Evolutionary conservation across 2,329 filamentous ascomycete species (phyloP).

Genomic region (Clonostachys chloroleuca): DNA sequence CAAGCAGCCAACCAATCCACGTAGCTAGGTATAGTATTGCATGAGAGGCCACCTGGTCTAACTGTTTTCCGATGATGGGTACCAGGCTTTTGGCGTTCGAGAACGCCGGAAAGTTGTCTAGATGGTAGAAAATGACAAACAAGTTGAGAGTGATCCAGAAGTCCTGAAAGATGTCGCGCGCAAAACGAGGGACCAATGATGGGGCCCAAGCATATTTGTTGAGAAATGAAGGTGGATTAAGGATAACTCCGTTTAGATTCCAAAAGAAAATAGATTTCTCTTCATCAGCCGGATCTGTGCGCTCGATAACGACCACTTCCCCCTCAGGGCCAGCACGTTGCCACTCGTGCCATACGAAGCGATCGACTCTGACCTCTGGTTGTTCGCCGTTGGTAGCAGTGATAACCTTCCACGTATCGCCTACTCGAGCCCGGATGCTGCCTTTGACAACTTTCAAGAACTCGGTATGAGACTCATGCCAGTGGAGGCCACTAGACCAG

Average conservation of each 20-base stretch:
- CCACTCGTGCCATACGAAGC: constrained; percentile 37
- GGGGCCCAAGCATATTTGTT: background rate
- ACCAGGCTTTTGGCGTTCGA: constrained; percentile 4
- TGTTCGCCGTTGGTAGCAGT: background rate
- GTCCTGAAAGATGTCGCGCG: constrained; percentile 7
- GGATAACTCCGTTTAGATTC: constrained; percentile 38
- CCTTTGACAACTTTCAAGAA: constrained; percentile 36
- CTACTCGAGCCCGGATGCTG: constrained; percentile 17
- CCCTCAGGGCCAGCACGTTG: constrained; percentile 23
- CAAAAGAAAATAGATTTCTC: constrained; percentile 43
- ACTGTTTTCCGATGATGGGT: background rate
- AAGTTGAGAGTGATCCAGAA: constrained; percentile 20
- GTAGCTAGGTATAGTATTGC: background rate
- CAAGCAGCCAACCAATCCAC: background rate
- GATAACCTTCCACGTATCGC: constrained; percentile 1
- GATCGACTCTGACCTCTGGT: background rate
- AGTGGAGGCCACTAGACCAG: constrained; percentile 45
- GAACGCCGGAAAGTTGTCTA: constrained; percentile 23
- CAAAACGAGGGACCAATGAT: background rate
- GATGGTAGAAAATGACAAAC: constrained; percentile 15
- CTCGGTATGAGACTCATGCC: constrained; percentile 41
- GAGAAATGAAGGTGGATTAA: constrained; percentile 12
- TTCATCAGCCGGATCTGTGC: constrained; percentile 38
- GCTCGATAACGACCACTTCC: constrained; percentile 35
- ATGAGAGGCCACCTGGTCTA: background rate